Evolutionary conservation across 2,329 filamentous ascomycete genomes (phyloP), one percentile per base, ranked within the genome.

Genomic region (Bipolaris bicolor): DNA sequence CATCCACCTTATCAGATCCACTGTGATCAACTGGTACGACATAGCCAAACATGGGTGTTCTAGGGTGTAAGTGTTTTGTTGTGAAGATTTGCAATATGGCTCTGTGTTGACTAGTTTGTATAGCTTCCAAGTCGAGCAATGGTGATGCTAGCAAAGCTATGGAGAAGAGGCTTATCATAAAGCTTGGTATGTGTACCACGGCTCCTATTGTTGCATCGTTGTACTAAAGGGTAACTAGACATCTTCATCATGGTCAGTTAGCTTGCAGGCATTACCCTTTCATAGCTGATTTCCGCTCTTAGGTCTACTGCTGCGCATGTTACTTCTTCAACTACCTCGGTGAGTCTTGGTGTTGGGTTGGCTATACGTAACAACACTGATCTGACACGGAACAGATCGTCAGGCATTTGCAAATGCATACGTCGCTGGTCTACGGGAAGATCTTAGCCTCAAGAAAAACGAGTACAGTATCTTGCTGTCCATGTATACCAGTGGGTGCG

Each of bases 271-370:
- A 15, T 13, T 2, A 15, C 1, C n/a, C 3, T 7, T 20, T 29
- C 36, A 40, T 33, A 2, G 16, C 52, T 55, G 16, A 55, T 9
- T 16, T 7, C n/a, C 3, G 16, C 6, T 18, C 13, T 15, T 33
- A 67, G 64, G 60, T 60, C 3, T 70, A 63, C 29, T 69, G 64
- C 48, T 70, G 67, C 26, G 61, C 65, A 11, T 60, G 58, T 16
- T 70, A 69, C 45, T 70, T 70, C 49, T 67, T 70, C 56, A 70
- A 70, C 37, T 70, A 70, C 40, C 66, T 70, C 20, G 67, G 66
- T 69, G 43, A 40, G 56, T 47, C 6, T 36, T 16, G 11, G 18
- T 10, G 36, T 13, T 18, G 34, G 5, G 10, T 33, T 7, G 15
- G n/a, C 24, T 43, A 26, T 29, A 29, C 9, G 26, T 57, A 15